Conservation (phyloP, 108 stramenopile genomes). For the Bacterosira constricta region DNA sequence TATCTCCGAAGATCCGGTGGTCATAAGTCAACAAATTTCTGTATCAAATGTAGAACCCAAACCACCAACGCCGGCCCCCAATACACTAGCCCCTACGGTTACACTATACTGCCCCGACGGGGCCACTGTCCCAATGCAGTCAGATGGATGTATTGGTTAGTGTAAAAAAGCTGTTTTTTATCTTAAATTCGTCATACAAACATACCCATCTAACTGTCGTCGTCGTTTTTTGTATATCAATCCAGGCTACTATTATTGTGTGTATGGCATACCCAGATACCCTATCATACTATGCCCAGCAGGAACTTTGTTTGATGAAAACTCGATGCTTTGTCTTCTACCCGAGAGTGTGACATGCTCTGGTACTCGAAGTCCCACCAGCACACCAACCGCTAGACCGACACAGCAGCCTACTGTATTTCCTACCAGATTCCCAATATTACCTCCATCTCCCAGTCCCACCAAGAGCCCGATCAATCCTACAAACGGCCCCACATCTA, state of each 20-base stretch:
- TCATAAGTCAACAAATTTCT: not conserved
- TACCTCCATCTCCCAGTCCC: no score
- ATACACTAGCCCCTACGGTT: not conserved
- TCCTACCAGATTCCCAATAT: no score
- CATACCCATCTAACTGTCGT: no score
- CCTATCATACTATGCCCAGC: not conserved
- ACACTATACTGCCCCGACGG: not conserved
- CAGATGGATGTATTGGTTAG: not conserved
- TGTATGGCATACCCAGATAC: not conserved
- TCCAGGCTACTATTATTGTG: not conserved
- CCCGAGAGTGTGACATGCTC: not conserved
- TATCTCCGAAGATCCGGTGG: not conserved
- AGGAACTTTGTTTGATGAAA: slow-evolving; percentile 2
- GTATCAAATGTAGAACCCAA: not conserved
- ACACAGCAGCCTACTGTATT: no score
- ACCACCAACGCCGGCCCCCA: not conserved
- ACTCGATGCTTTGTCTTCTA: not conserved
- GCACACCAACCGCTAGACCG: no score
- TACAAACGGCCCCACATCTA: no score
- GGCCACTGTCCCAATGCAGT: not conserved
- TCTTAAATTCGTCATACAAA: not conserved
- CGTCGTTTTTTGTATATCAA: not conserved
- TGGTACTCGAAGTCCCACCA: not conserved
- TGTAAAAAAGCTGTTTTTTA: not conserved
- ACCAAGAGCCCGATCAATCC: no score